These are phyloP conservation scores for Pilasporangium apinafurcum DNA, from an alignment of 352 stramenopile species.

Conservation along the genomic window DNA sequence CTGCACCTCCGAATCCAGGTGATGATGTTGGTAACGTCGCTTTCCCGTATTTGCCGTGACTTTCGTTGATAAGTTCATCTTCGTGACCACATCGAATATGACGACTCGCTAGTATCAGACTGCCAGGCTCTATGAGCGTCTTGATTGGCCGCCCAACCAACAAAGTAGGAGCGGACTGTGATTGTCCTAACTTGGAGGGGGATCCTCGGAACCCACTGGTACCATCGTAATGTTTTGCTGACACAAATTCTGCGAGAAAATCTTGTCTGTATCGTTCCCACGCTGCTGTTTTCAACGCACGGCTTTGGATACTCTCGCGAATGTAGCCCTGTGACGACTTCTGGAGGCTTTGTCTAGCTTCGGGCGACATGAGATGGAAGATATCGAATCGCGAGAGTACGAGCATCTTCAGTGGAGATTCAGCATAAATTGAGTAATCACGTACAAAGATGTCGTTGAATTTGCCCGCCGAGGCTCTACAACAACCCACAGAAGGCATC, in stretches of 20 bases:
- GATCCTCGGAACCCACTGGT: constrained; percentile 11
- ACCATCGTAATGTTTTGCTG: constrained; percentile 8
- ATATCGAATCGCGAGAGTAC: constrained; percentile 82
- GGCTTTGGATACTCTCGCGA: constrained; percentile 59
- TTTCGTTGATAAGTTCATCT: no score
- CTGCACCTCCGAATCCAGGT: no score
- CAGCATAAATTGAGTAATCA: constrained; percentile 68
- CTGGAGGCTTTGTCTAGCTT: constrained; percentile 63
- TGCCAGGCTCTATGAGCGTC: constrained; percentile 26
- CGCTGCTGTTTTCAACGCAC: constrained; percentile 65
- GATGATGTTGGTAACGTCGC: no score
- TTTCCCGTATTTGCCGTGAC: no score
- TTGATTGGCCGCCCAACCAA: constrained; percentile 7
- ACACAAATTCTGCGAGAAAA: constrained; percentile 43
- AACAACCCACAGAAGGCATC: background rate
- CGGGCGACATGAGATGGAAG: constrained; percentile 72
- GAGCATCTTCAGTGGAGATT: constrained; percentile 72
- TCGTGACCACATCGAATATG: constrained; percentile 5
- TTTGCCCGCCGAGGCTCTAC: constrained; percentile 64
- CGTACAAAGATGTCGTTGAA: constrained; percentile 80
- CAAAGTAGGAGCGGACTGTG: constrained; percentile 24
- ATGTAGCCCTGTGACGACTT: constrained; percentile 48
- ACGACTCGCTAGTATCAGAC: constrained; percentile 24
- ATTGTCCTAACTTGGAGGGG: constrained; percentile 12
- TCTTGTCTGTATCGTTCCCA: constrained; percentile 75